Conservation (phyloP, 305 asterid species). For the Striga hermonthica region DNA sequence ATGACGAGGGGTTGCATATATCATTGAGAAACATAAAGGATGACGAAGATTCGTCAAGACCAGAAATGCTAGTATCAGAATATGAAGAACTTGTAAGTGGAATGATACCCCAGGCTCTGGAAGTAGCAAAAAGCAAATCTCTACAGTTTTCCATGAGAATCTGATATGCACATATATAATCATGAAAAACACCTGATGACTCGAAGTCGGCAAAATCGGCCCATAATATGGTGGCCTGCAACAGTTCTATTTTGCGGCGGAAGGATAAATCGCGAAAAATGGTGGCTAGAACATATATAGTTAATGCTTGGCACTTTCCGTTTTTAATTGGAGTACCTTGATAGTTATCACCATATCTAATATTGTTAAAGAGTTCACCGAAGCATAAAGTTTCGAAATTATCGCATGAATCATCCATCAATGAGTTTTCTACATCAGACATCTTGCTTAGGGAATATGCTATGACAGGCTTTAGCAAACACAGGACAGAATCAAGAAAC, state of each 20-base stretch:
- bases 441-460: constrained; percentile 66
- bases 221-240: constrained; percentile 54
- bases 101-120: constrained; percentile 59
- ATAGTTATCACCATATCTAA: constrained; percentile 38
- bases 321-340: constrained; percentile 39
- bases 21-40: constrained; percentile 65
- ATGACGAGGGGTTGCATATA: constrained; percentile 40
- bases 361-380: constrained; percentile 60
- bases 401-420: constrained; percentile 51
- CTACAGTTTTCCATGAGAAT: constrained; percentile 71
- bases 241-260: constrained; percentile 50
- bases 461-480: constrained; percentile 76
- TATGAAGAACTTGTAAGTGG: constrained; percentile 47
- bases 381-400: constrained; percentile 89
- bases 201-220: constrained; percentile 67
- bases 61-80: constrained; percentile 44
- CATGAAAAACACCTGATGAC: constrained; percentile 58
- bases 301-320: constrained; percentile 55
- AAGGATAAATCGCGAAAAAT: constrained; percentile 72
- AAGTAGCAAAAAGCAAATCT: constrained; percentile 48
- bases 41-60: constrained; percentile 42
- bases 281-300: constrained; percentile 74
- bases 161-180: constrained; percentile 86
- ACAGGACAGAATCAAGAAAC: constrained; percentile 73
- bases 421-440: constrained; percentile 55